phyloP scores from a whole-genome alignment of 176 grass and related monocot species.

The Oryza glumipatula region DNA sequence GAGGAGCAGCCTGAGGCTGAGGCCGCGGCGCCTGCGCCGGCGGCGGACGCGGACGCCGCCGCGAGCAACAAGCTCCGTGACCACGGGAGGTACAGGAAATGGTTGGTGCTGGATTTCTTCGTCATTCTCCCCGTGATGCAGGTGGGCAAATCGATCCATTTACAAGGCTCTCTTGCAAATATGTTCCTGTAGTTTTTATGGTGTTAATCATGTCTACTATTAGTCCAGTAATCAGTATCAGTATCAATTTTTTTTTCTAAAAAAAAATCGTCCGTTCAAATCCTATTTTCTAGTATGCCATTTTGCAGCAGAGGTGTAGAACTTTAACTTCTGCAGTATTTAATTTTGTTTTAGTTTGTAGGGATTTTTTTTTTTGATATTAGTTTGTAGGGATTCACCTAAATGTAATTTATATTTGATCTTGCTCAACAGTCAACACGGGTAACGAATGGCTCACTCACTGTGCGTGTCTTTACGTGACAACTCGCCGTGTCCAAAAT shows the following conservation, averaged over 20 bases:
- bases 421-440: neutral
- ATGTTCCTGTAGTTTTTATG: neutral
- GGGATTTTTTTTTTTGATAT: neutral
- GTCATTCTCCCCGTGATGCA: slow-evolving; percentile 83
- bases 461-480: neutral
- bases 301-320: neutral
- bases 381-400: neutral
- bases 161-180: neutral
- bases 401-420: neutral
- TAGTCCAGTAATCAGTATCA: too few species aligned
- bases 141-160: slow-evolving; percentile 39
- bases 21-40: neutral
- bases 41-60: slow-evolving; percentile 21
- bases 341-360: neutral
- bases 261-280: neutral
- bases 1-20: slow-evolving; percentile 39
- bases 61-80: slow-evolving; percentile 11
- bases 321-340: too few species aligned
- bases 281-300: neutral
- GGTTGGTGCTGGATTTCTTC: slow-evolving; percentile 71
- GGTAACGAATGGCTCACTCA: neutral
- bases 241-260: too few species aligned
- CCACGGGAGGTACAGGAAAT: slow-evolving; percentile 54
- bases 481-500: neutral
- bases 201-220: too few species aligned